Conservation (phyloP, 768 basidiomycete genomes). For the Suillus occidentalis region DNA sequence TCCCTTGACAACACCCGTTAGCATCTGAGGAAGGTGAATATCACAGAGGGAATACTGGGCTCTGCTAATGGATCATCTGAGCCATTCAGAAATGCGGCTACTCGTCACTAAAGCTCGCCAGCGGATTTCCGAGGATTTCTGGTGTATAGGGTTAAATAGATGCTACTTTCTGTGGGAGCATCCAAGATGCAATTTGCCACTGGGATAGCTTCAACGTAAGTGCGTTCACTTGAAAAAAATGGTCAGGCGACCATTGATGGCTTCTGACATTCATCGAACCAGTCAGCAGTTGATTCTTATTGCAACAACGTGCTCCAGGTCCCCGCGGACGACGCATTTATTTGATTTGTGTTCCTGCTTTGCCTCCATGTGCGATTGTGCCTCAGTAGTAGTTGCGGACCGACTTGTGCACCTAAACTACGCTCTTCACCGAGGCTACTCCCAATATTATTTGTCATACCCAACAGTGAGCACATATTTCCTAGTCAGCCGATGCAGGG, state of each 20-base stretch:
- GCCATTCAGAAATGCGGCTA: background rate
- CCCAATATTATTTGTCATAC: background rate
- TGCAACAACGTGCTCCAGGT: too few relatives aligned
- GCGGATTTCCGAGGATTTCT: background rate
- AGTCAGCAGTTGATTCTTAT: too few relatives aligned
- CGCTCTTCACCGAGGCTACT: background rate
- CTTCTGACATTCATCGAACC: too few relatives aligned
- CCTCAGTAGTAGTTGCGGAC: too few relatives aligned
- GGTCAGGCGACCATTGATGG: too few relatives aligned
- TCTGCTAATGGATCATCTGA: background rate
- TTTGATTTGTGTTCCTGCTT: too few relatives aligned
- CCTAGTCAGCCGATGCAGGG: background rate
- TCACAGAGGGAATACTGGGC: too few relatives aligned
- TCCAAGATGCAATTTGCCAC: background rate
- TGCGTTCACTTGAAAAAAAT: too few relatives aligned
- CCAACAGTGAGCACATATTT: background rate
- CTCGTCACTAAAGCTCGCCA: background rate
- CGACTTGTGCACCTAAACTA: too few relatives aligned
- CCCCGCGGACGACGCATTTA: too few relatives aligned
- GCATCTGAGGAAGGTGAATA: background rate
- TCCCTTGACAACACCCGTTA: background rate
- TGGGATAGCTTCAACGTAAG: too few relatives aligned
- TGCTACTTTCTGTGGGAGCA: background rate
- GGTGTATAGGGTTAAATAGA: background rate
- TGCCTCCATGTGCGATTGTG: background rate